These are phyloP conservation scores for Boletus vinaceobasis DNA, from an alignment of 768 basidiomycete species.

Conservation along the genomic window DNA sequence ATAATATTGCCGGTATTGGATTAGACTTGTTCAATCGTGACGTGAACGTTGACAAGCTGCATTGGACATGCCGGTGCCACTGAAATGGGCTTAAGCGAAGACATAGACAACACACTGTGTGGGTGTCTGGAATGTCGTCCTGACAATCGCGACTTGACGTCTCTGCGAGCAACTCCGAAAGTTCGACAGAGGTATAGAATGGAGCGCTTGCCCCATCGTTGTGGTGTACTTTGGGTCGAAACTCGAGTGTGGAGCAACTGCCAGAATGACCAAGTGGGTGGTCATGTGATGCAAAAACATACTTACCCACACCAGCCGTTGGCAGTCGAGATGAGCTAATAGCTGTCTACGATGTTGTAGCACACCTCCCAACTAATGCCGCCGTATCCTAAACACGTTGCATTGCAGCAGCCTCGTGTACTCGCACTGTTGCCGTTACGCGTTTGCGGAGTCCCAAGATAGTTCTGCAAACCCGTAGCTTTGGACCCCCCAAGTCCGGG, in stretches of 20 bases:
- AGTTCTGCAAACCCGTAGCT: not conserved
- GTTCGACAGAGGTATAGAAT: not conserved
- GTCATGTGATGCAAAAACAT: conserved; percentile 8
- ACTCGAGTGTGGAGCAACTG: too few species aligned
- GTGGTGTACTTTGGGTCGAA: too few species aligned
- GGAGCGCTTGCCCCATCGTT: not conserved
- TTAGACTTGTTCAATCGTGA: not conserved
- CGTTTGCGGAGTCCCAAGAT: conserved; percentile 20
- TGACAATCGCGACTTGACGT: not conserved
- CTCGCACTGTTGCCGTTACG: conserved; percentile 14
- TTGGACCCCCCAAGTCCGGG: not conserved
- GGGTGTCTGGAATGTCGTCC: not conserved
- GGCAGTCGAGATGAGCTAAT: conserved; percentile 19
- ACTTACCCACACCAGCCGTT: not conserved
- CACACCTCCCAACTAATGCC: conserved; percentile 11
- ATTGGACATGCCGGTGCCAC: too few species aligned
- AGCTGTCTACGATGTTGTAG: conserved; percentile 1
- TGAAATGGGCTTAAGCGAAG: not conserved
- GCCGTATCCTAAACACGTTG: conserved; percentile 14
- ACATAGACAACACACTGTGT: too few species aligned
- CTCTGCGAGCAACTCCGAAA: not conserved
- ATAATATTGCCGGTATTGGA: not conserved
- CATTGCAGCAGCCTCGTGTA: conserved; percentile 25
- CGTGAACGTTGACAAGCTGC: not conserved
- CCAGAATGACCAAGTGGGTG: not conserved